These are phyloP conservation scores for Fagopyrum tataricum DNA, from an alignment of 148 eudicot species.

Conservation along the genomic window DNA sequence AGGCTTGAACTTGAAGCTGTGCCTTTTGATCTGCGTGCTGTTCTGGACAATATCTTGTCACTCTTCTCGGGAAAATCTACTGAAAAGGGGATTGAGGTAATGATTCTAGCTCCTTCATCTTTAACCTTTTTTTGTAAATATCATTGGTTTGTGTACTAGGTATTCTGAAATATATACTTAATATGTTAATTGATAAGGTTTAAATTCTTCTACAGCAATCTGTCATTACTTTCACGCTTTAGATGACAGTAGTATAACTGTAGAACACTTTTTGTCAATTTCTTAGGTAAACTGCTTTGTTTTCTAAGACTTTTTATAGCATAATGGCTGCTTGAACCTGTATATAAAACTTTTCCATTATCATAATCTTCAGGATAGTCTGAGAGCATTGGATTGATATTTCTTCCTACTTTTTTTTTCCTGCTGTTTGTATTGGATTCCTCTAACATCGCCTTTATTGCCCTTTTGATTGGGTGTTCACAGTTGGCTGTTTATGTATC, in stretches of 20 bases:
- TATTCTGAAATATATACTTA: neutral
- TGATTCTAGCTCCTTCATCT: neutral
- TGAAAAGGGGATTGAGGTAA: conserved; percentile 55
- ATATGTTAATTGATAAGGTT: neutral
- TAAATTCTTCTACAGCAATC: neutral
- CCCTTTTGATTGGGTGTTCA: conserved; percentile 17
- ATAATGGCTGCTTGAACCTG: too few relatives aligned
- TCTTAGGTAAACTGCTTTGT: neutral
- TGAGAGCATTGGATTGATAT: neutral
- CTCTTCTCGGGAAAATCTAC: conserved; percentile 63
- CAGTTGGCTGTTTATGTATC: conserved; percentile 92
- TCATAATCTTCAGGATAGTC: neutral
- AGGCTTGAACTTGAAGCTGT: conserved; percentile 88
- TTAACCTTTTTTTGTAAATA: neutral
- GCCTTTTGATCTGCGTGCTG: conserved; percentile 66
- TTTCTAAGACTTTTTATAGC: neutral
- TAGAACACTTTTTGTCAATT: neutral
- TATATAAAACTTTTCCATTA: too few relatives aligned
- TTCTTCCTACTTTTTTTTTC: neutral
- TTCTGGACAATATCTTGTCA: conserved; percentile 76
- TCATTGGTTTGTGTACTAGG: neutral
- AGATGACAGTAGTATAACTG: neutral
- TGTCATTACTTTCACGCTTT: neutral
- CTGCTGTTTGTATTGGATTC: neutral
- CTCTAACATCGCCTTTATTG: neutral